phyloP scores from a whole-genome alignment of 495 filamentous ascomycete genomes.

The Penicillium riverlandense region DNA sequence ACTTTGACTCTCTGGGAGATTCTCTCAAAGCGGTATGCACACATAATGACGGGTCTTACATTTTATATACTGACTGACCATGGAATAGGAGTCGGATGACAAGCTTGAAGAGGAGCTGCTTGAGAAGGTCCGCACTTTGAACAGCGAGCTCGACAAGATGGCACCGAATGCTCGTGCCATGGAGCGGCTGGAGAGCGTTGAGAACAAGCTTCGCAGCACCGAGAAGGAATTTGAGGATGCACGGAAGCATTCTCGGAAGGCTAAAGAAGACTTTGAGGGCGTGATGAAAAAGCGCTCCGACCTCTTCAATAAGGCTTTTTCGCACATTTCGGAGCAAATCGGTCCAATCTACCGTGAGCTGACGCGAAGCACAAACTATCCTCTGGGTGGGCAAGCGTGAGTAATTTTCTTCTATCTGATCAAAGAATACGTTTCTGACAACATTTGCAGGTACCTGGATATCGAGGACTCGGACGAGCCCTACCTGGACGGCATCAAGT shows the following conservation, averaged over 20 bases:
- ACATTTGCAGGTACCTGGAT: conserved; percentile 61
- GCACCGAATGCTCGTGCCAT: conserved; percentile 93
- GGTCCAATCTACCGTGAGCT: conserved; percentile 90
- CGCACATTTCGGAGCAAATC: conserved; percentile 92
- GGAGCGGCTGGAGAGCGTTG: conserved; percentile 82
- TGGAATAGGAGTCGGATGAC: conserved; percentile 54
- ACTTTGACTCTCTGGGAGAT: conserved; percentile 81
- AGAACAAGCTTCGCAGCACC: conserved; percentile 73
- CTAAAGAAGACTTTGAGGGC: conserved; percentile 73
- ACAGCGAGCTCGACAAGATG: conserved; percentile 79
- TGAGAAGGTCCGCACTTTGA: conserved; percentile 67
- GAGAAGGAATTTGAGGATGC: conserved; percentile 87
- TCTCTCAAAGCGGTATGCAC: conserved; percentile 68
- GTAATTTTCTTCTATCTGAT: conserved; percentile 3
- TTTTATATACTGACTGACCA: conserved; percentile 15
- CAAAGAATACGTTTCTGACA: background rate
- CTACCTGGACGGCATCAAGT: conserved; percentile 90
- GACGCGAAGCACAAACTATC: conserved; percentile 75
- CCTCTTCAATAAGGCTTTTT: conserved; percentile 90
- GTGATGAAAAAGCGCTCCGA: conserved; percentile 79
- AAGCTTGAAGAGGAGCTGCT: conserved; percentile 70
- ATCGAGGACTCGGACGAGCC: conserved; percentile 87
- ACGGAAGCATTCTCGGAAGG: conserved; percentile 59
- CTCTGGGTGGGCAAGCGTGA: conserved; percentile 81
- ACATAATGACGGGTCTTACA: background rate